phyloP scores from a whole-genome alignment of 345 rosid genomes.

The Pistacia integerrima region DNA sequence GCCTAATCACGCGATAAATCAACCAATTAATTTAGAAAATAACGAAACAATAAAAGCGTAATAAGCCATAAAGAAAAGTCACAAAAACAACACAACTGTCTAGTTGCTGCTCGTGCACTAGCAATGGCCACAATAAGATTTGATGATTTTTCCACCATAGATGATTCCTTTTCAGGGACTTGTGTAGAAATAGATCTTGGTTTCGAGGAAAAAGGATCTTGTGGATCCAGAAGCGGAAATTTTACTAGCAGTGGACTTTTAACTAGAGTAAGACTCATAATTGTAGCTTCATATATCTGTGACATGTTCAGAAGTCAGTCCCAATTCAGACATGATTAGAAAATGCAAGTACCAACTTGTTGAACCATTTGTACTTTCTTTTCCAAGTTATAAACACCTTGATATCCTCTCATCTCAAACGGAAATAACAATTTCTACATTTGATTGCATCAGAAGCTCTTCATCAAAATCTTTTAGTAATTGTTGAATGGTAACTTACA shows the following conservation, averaged over 20 bases:
- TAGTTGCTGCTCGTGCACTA: conserved; percentile 82
- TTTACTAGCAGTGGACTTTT: conserved; percentile 56
- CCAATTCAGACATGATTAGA: too few relatives aligned
- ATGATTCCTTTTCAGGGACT: background rate
- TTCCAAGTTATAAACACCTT: conserved; percentile 83
- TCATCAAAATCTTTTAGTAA: background rate
- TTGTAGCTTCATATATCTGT: conserved; percentile 35
- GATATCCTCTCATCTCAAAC: conserved; percentile 40
- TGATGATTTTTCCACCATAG: conserved; percentile 40
- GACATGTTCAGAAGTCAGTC: too few relatives aligned
- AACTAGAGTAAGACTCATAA: conserved; percentile 66
- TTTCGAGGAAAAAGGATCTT: conserved; percentile 58
- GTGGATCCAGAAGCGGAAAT: conserved; percentile 70
- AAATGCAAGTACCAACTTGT: background rate
- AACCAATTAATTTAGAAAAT: too few relatives aligned
- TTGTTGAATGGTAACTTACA: background rate
- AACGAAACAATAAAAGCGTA: too few relatives aligned
- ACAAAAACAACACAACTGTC: conserved; percentile 40
- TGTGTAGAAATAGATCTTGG: background rate
- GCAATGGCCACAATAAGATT: conserved; percentile 75
- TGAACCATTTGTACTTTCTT: conserved; percentile 57
- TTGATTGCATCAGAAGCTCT: background rate
- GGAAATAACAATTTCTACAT: conserved; percentile 75
- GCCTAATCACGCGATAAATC: too few relatives aligned
- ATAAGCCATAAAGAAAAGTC: too few relatives aligned